phyloP scores from a whole-genome alignment of 345 rosid species.

The Cardamine chenopodiifolia region DNA sequence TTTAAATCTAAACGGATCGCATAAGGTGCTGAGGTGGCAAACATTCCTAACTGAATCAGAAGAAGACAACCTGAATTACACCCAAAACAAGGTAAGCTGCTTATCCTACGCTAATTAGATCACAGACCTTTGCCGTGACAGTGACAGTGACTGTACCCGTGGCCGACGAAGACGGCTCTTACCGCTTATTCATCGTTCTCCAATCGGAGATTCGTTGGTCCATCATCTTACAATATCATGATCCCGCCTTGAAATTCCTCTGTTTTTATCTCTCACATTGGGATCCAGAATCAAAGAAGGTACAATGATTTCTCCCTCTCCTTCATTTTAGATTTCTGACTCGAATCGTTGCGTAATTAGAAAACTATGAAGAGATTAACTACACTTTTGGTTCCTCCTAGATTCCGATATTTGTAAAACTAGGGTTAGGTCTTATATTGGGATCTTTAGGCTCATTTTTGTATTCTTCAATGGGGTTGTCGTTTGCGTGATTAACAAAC shows the following conservation, averaged over 20 bases:
- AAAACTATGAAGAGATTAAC: not conserved
- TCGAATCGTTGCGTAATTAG: not conserved
- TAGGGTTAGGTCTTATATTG: conserved; percentile 22
- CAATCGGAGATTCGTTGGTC: not conserved
- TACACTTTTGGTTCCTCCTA: not conserved
- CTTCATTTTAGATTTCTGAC: not conserved
- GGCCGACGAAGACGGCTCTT: conserved; percentile 10
- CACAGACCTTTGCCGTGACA: conserved; percentile 31
- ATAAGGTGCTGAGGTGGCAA: conserved; percentile 37
- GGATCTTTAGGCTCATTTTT: conserved; percentile 11
- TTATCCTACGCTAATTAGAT: conserved; percentile 31
- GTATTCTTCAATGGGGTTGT: not conserved
- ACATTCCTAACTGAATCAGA: conserved; percentile 32
- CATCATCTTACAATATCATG: conserved; percentile 21
- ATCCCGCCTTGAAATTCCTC: conserved; percentile 21
- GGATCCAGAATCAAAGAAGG: conserved; percentile 46
- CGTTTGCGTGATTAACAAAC: conserved; percentile 24
- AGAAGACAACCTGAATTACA: conserved; percentile 29
- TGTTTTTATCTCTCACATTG: conserved; percentile 27
- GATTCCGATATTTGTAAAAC: not conserved
- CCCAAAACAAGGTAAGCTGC: conserved; percentile 22
- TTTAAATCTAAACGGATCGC: conserved; percentile 20
- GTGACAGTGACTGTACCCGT: conserved; percentile 29
- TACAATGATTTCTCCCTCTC: conserved; percentile 19
- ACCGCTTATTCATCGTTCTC: conserved; percentile 18